Evolutionary conservation across 768 basidiomycete genomes (phyloP), one percentile per base, ranked within the genome.

Genomic region (Tephrocybe sp.): DNA sequence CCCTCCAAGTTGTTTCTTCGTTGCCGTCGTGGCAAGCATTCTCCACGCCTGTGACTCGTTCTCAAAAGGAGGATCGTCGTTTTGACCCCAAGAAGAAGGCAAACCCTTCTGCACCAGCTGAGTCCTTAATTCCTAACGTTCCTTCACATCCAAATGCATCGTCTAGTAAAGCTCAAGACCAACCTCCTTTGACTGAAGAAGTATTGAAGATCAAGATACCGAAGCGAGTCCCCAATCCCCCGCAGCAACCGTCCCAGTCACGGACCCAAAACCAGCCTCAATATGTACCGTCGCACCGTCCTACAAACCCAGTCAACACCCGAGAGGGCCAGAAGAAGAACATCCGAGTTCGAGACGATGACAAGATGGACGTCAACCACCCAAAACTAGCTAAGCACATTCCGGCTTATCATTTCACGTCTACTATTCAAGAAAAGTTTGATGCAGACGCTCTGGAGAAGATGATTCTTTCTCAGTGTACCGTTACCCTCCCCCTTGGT

Each of bases 371-470:
- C 10, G 42, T 33, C 25, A 29, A 44, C 18, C 23, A 22, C 3
- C 18, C 23, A 18, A 42, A 30, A 13, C 31, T 9, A 36, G 27
- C 36, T 22, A 21, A 30, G 41, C 15, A 12, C 12, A 23, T 5
- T 11, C 27, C 27, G 11, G 11, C 25, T 12, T 55, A 55, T 33
- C 45, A 55, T 36, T 51, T 50, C 13, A 42, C 19, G 8, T 42
- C 45, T 0, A 23, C n/a, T 0, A 21, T 55, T 4, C 49, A 55
- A 31, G 49, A 55, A 13, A 46, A 34, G 19, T 7, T 45, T 3
- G 21, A 47, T 21, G 11, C 18, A 4, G 53, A 55, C 18, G 41
- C 13, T 0, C 8, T 55, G 8, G 31, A 46, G 15, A n/a, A 30
- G 0, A 9, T 34, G 15, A 21, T 50, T 10, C 40, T 55, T 3